These are phyloP conservation scores for Colletotrichum caudatum DNA, from an alignment of 2,329 filamentous ascomycete species.

Conservation along the genomic window DNA sequence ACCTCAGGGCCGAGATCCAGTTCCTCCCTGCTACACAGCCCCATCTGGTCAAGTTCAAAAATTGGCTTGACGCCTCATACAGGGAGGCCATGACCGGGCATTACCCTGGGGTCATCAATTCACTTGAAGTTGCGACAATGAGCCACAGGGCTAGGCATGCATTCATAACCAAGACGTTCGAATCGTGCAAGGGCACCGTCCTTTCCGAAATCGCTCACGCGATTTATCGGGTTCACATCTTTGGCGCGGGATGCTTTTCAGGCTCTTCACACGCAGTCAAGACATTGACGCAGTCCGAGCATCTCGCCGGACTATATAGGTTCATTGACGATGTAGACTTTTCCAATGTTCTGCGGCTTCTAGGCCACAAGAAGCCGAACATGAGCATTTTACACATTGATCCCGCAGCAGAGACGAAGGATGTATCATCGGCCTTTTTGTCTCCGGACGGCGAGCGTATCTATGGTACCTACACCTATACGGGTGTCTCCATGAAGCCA, in stretches of 20 bases:
- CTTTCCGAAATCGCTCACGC: slow-evolving; percentile 2
- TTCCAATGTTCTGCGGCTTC: slow-evolving; percentile 13
- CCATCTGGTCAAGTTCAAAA: slow-evolving; percentile 23
- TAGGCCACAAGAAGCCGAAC: slow-evolving; percentile 46
- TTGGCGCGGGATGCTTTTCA: slow-evolving; percentile 12
- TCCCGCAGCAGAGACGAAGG: not conserved
- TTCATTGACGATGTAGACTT: slow-evolving; percentile 18
- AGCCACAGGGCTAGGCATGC: not conserved
- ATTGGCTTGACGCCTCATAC: slow-evolving; percentile 30
- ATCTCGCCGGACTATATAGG: not conserved
- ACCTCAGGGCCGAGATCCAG: slow-evolving; percentile 25
- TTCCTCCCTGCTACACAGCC: slow-evolving; percentile 32
- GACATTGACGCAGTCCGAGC: not conserved
- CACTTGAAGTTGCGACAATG: slow-evolving; percentile 18
- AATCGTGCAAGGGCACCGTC: slow-evolving; percentile 9
- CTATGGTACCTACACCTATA: slow-evolving; percentile 45
- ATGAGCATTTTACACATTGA: slow-evolving; percentile 30
- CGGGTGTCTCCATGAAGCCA: slow-evolving; percentile 45
- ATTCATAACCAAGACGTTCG: not conserved
- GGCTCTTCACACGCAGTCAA: slow-evolving; percentile 3
- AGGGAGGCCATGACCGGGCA: slow-evolving; percentile 18
- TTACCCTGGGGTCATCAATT: slow-evolving; percentile 2
- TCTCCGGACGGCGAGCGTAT: not conserved
- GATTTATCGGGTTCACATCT: not conserved
- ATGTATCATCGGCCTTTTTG: not conserved